phyloP scores from a whole-genome alignment of 352 stramenopile species.

The Phytophthora syringae region DNA sequence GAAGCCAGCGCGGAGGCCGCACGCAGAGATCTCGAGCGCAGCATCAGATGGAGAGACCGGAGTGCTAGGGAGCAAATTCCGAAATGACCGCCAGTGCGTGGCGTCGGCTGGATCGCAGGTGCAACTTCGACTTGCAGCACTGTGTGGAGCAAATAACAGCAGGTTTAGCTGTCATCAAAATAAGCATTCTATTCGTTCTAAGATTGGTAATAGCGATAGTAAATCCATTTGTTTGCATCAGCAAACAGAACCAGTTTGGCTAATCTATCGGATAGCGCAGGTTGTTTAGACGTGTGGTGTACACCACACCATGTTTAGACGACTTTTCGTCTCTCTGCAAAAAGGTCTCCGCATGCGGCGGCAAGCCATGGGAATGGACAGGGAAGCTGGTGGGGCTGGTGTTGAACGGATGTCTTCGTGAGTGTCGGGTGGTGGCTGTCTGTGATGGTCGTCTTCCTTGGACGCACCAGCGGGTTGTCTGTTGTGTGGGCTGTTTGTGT shows the following conservation, averaged over 20 bases:
- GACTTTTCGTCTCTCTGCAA: too few species aligned
- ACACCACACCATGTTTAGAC: constrained; percentile 32
- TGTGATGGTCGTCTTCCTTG: constrained; percentile 6
- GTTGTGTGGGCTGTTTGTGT: not conserved
- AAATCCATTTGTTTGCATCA: too few species aligned
- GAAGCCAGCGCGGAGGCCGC: constrained; percentile 34
- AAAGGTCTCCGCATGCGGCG: too few species aligned
- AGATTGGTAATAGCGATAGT: too few species aligned
- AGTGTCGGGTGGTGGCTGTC: not conserved
- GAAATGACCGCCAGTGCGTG: constrained; percentile 21
- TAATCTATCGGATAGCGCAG: too few species aligned
- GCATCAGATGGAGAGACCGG: constrained; percentile 23
- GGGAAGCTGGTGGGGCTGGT: not conserved
- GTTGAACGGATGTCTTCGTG: not conserved
- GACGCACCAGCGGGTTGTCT: too few species aligned
- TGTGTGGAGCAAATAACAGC: not conserved
- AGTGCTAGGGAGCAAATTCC: constrained; percentile 17
- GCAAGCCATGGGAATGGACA: constrained; percentile 14
- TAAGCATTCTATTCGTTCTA: constrained; percentile 4
- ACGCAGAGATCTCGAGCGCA: constrained; percentile 32
- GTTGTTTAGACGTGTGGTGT: constrained; percentile 37
- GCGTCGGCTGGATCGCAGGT: too few species aligned
- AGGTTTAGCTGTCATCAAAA: not conserved
- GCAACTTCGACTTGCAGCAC: constrained; percentile 21
- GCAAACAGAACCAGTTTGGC: too few species aligned